Percentiles rank a stretch among this genome's conserved stretches.
Evolutionary conservation across 306 rosid genomes (phyloP).

Genomic region (apple (Malus domestica)): ASM211411v1 NC_041803.1:4142501-4143000

Average conservation of each 20-base stretch:
- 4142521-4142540: neutral
- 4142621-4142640: constrained; percentile 95
- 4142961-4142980: constrained; percentile 69
- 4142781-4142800: neutral
- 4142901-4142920: constrained; percentile 97
- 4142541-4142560: neutral
- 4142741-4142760: neutral
- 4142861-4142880: constrained; percentile 92
- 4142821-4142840: constrained; percentile 95
- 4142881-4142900: constrained; percentile 94
- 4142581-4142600: constrained; percentile 84
- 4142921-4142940: constrained; percentile 80
- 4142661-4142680: constrained; percentile 57
- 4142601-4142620: constrained; percentile 94
- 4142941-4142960: constrained; percentile 99
- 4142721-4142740: neutral
- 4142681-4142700: neutral
- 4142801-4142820: constrained; percentile 36
- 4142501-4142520: neutral
- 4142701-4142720: neutral
- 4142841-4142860: constrained; percentile 73
- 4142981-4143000: constrained; percentile 1
- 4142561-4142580: constrained; percentile 99
- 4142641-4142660: constrained; percentile 99
- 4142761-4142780: neutral